phyloP scores from a whole-genome alignment of 352 stramenopile genomes.

The Phytophthora melonis region DNA sequence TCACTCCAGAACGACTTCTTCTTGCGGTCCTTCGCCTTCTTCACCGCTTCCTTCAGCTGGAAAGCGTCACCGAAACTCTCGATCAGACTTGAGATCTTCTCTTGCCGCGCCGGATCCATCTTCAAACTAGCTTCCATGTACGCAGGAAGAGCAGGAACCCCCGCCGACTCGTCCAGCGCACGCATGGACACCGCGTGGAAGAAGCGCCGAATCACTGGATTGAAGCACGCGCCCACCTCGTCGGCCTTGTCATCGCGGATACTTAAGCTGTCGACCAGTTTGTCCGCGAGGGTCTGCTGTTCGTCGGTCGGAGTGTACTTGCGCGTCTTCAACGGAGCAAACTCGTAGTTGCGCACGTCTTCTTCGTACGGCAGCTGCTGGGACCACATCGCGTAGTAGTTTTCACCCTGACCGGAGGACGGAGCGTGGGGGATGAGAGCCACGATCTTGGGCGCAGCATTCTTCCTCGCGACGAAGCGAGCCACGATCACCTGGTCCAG shows the following conservation, averaged over 20 bases:
- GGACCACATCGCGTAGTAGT: slow-evolving; percentile 79
- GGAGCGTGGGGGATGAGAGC: slow-evolving; percentile 70
- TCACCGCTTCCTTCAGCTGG: slow-evolving; percentile 78
- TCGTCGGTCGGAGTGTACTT: slow-evolving; percentile 59
- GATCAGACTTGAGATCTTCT: slow-evolving; percentile 67
- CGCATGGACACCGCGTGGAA: slow-evolving; percentile 71
- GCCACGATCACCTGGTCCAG: slow-evolving; percentile 73
- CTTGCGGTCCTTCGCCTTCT: slow-evolving; percentile 69
- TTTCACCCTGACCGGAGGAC: slow-evolving; percentile 34
- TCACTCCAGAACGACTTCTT: slow-evolving; percentile 89
- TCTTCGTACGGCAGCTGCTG: slow-evolving; percentile 85
- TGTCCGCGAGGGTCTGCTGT: slow-evolving; percentile 73
- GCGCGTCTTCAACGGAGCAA: slow-evolving; percentile 65
- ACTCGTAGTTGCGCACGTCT: slow-evolving; percentile 83
- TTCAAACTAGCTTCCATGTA: slow-evolving; percentile 72
- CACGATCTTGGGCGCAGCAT: slow-evolving; percentile 81
- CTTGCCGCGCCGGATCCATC: slow-evolving; percentile 59
- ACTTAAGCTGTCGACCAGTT: slow-evolving; percentile 79
- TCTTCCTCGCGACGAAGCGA: slow-evolving; percentile 83
- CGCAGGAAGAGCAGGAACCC: slow-evolving; percentile 56
- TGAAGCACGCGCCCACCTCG: slow-evolving; percentile 71
- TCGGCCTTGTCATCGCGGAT: slow-evolving; percentile 70
- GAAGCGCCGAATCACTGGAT: slow-evolving; percentile 77
- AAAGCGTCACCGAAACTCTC: slow-evolving; percentile 79
- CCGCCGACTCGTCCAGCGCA: slow-evolving; percentile 59